These are phyloP conservation scores for Rhizoctonia solani DNA, from an alignment of 1,284 basidiomycete genomes.

Conservation along the genomic window DNA sequence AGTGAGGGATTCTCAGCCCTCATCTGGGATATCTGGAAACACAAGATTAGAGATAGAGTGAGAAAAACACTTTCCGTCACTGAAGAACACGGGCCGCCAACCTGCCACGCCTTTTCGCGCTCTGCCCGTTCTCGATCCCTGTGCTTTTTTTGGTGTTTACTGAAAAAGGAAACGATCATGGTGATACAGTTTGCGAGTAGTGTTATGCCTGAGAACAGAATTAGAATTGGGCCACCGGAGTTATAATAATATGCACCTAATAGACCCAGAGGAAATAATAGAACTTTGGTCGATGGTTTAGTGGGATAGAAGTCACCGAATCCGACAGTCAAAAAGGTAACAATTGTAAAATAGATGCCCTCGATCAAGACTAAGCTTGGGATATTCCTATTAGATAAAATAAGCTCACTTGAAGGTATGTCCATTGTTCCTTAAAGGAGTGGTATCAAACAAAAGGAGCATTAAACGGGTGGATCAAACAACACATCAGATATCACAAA, in stretches of 20 bases:
- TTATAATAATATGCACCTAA: slow-evolving; percentile 1
- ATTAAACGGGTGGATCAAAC: background rate
- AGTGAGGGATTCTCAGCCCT: slow-evolving; percentile 18
- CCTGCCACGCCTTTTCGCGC: slow-evolving; percentile 36
- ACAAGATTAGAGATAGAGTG: background rate
- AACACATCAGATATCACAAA: background rate
- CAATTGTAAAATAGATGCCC: slow-evolving; percentile 41
- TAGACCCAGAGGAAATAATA: slow-evolving; percentile 41
- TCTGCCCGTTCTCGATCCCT: slow-evolving; percentile 29
- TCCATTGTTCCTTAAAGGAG: slow-evolving; percentile 39
- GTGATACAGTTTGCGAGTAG: slow-evolving; percentile 40
- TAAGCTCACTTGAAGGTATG: slow-evolving; percentile 38
- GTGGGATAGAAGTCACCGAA: slow-evolving; percentile 38
- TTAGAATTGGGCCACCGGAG: background rate
- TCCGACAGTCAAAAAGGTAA: slow-evolving; percentile 40
- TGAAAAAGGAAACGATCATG: slow-evolving; percentile 40
- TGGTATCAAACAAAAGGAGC: background rate
- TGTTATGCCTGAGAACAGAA: slow-evolving; percentile 36
- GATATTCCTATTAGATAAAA: background rate
- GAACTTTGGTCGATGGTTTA: slow-evolving; percentile 37
- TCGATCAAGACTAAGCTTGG: slow-evolving; percentile 25
- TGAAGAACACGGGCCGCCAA: background rate
- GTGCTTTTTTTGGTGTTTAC: slow-evolving; percentile 20
- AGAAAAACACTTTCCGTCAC: background rate
- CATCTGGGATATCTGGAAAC: slow-evolving; percentile 11